Evolutionary conservation across 163 green algal genomes (phyloP).

Genomic region (Volvox carteri): DNA sequence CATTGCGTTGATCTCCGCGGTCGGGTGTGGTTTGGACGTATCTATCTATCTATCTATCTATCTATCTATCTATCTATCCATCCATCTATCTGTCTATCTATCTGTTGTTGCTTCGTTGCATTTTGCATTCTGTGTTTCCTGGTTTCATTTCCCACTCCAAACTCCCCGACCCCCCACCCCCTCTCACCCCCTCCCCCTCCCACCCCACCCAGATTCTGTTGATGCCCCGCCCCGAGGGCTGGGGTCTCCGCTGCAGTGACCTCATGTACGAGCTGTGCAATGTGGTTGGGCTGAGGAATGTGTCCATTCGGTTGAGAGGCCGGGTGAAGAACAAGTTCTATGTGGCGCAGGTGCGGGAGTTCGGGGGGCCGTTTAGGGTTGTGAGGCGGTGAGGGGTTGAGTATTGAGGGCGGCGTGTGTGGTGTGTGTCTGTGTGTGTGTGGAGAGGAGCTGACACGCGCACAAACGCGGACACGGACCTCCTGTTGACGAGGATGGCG

Average conservation of each 20-base stretch:
- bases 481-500: too few species aligned
- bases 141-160: too few species aligned
- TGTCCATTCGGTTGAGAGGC: conserved; percentile 62
- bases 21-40: too few species aligned
- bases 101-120: too few species aligned
- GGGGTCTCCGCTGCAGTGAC: conserved; percentile 62
- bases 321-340: conserved; percentile 53
- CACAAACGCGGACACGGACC: neutral
- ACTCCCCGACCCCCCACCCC: neutral
- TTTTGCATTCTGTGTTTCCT: too few species aligned
- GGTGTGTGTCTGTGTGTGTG: neutral
- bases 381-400: neutral
- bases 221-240: conserved; percentile 66
- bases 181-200: neutral
- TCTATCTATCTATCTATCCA: too few species aligned
- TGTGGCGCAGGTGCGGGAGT: conserved; percentile 35
- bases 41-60: too few species aligned
- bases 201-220: conserved; percentile 56
- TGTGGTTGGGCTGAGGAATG: conserved; percentile 66
- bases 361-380: neutral
- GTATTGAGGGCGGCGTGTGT: neutral
- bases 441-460: too few species aligned
- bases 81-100: too few species aligned
- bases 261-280: conserved; percentile 69
- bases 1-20: too few species aligned